Evolutionary conservation across 164 flowering plant species (phyloP).

Genomic region (Chimonanthus praecox): DNA sequence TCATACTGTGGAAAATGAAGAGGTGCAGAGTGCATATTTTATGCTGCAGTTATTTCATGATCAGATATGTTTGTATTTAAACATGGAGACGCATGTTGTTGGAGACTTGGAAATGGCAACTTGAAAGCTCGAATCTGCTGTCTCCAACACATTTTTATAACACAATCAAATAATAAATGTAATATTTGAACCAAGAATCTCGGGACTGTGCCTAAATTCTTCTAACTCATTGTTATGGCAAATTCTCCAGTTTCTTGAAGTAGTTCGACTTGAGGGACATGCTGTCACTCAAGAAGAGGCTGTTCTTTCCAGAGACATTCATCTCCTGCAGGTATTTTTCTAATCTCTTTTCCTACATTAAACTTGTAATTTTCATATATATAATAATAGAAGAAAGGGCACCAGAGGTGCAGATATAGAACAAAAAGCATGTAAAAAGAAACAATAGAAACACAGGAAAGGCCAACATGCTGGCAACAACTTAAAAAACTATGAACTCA

Average conservation of each 20-base stretch:
- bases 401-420: neutral
- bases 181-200: no score
- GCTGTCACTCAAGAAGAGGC: conserved; percentile 72
- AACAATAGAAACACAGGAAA: no score
- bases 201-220: no score
- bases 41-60: neutral
- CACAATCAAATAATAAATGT: no score
- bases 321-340: conserved; percentile 74
- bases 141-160: no score
- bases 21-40: conserved; percentile 30
- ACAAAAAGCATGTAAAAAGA: neutral
- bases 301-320: conserved; percentile 69
- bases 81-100: no score
- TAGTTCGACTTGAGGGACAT: conserved; percentile 87
- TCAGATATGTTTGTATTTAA: neutral
- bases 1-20: conserved; percentile 81
- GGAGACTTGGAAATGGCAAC: no score
- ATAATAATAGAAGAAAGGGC: neutral
- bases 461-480: no score
- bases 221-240: neutral
- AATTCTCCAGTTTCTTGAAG: conserved; percentile 69
- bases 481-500: no score
- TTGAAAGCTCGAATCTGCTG: no score
- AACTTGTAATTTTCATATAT: neutral
- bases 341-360: conserved; percentile 4